Percentiles rank a stretch among this genome's conserved stretches.
These are phyloP conservation scores for Acacia acuminata DNA, from an alignment of 306 rosid genomes.

Conservation along the genomic window DNA sequence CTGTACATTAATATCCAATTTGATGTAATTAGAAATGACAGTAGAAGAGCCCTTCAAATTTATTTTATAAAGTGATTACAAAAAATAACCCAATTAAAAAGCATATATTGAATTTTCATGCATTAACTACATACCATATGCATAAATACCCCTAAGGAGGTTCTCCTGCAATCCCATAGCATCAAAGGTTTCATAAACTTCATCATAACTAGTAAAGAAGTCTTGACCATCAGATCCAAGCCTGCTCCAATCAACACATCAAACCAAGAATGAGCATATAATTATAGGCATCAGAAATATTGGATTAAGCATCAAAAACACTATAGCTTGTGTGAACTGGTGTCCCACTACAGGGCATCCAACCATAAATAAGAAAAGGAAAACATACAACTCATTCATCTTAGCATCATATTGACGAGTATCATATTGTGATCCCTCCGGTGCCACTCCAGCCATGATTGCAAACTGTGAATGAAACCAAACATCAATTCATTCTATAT, in stretches of 20 bases:
- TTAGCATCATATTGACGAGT: conserved; percentile 61
- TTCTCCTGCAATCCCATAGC: conserved; percentile 73
- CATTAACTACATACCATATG: conserved; percentile 52
- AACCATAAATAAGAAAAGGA: neutral
- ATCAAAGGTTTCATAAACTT: conserved; percentile 63
- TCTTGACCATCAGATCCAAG: conserved; percentile 57
- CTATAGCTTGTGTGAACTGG: neutral
- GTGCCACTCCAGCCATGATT: conserved; percentile 57
- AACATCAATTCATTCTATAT: neutral
- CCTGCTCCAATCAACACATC: conserved; percentile 39
- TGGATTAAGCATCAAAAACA: neutral
- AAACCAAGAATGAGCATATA: conserved; percentile 20
- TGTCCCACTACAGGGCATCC: neutral
- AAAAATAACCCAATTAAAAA: neutral
- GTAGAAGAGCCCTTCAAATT: neutral
- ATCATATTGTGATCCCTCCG: conserved; percentile 66
- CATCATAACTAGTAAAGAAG: conserved; percentile 64
- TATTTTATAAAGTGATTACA: neutral
- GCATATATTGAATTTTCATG: neutral
- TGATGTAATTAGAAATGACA: neutral
- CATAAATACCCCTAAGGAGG: conserved; percentile 69
- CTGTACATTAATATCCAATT: neutral
- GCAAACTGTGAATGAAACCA: conserved; percentile 1
- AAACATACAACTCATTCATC: conserved; percentile 60
- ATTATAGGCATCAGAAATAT: neutral